phyloP scores from a whole-genome alignment of 2,329 filamentous ascomycete genomes.

The Cladosporium oxysporum region DNA sequence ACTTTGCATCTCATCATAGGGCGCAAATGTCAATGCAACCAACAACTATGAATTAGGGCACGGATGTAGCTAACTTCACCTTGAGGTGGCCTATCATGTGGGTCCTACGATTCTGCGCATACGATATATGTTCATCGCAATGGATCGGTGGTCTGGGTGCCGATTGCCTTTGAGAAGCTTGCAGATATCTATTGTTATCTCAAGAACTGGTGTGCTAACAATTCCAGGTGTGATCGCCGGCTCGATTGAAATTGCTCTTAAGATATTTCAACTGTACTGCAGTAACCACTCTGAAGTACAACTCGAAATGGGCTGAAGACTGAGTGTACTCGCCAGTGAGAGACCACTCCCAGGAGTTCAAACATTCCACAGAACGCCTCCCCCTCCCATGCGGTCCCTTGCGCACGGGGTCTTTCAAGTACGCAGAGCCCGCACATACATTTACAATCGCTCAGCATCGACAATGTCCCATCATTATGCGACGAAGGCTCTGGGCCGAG shows the following conservation, averaged over 20 bases:
- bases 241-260: background rate
- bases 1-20: background rate
- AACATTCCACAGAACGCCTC: constrained; percentile 2
- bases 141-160: background rate
- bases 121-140: background rate
- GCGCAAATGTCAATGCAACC: background rate
- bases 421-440: background rate
- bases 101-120: background rate
- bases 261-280: background rate
- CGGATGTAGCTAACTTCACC: background rate
- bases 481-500: constrained; percentile 20
- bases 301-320: background rate
- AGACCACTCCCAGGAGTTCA: background rate
- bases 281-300: background rate
- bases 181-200: background rate
- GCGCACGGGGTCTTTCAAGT: background rate
- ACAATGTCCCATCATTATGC: constrained; percentile 20
- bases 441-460: background rate
- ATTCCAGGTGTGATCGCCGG: background rate
- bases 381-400: background rate
- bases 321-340: background rate
- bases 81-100: background rate
- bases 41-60: background rate
- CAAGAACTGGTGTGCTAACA: background rate
- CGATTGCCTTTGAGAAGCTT: background rate